Evolutionary conservation across 202 grass and related monocot genomes (phyloP).

Genomic region (Musa balbisiana): DNA sequence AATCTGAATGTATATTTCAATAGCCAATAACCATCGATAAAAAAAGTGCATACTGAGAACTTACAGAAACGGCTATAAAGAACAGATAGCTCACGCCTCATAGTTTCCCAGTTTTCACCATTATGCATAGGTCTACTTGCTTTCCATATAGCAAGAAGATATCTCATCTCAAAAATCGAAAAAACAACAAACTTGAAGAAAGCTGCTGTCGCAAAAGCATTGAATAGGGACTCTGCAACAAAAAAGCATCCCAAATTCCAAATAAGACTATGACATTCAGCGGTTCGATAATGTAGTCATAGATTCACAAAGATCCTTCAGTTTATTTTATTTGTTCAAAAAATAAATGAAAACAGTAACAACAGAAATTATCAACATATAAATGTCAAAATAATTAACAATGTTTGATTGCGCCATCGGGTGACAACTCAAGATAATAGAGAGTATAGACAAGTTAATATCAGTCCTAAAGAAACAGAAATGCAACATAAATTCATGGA

Average conservation of each 20-base stretch:
- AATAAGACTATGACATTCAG: not conserved
- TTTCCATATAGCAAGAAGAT: constrained; percentile 98
- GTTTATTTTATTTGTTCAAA: not conserved
- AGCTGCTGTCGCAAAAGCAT: constrained; percentile 92
- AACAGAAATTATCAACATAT: not conserved
- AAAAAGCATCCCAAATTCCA: constrained; percentile 11
- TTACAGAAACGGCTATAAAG: constrained; percentile 99
- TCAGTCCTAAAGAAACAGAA: not conserved
- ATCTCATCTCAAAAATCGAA: constrained; percentile 99
- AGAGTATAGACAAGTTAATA: no score
- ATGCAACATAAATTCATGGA: not conserved
- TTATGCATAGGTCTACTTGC: constrained; percentile 81
- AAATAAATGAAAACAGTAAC: not conserved
- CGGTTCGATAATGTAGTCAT: not conserved
- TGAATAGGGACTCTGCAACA: constrained; percentile 90
- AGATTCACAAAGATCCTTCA: not conserved
- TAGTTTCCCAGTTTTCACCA: constrained; percentile 92
- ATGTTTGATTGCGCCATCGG: no score
- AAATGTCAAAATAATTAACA: not conserved
- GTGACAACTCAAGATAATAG: no score
- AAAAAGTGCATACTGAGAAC: constrained; percentile 18
- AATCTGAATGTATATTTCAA: no score
- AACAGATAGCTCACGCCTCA: constrained; percentile 88
- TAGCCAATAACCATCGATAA: no score
- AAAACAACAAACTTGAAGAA: constrained; percentile 99